Percentiles rank a stretch among this genome's conserved stretches.
Evolutionary conservation across 352 stramenopile species (phyloP).

Genomic region (Phytophthora syringae): DNA sequence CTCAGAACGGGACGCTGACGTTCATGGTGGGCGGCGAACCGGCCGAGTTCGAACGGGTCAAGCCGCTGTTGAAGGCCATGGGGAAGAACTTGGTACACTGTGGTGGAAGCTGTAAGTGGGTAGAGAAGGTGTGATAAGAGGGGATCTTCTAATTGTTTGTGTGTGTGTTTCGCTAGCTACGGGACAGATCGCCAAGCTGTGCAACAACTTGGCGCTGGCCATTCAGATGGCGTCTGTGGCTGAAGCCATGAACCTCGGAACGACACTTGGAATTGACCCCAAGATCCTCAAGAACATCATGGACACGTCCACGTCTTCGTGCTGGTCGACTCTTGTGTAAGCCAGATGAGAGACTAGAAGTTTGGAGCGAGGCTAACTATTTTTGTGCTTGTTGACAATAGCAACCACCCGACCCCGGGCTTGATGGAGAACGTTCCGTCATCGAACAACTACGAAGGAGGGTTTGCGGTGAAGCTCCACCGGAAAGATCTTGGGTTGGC

Average conservation of each 20-base stretch:
- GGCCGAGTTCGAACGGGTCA: constrained; percentile 71
- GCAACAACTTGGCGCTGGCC: constrained; percentile 98
- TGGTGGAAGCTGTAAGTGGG: constrained; percentile 87
- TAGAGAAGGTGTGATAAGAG: not conserved
- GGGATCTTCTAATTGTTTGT: not conserved
- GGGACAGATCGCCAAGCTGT: constrained; percentile 94
- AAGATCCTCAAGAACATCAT: constrained; percentile 95
- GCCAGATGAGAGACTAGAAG: constrained; percentile 22
- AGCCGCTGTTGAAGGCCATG: constrained; percentile 92
- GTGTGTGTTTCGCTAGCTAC: constrained; percentile 47
- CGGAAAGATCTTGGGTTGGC: constrained; percentile 97
- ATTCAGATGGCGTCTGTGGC: constrained; percentile 97
- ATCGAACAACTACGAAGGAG: constrained; percentile 89
- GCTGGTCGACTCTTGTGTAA: constrained; percentile 96
- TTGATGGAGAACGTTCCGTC: constrained; percentile 91
- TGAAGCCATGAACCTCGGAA: constrained; percentile 97
- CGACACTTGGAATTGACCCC: constrained; percentile 95
- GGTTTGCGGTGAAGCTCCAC: constrained; percentile 94
- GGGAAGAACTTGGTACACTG: constrained; percentile 95
- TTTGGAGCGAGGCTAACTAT: not conserved
- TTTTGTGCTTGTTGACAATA: constrained; percentile 12
- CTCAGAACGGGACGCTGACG: constrained; percentile 95
- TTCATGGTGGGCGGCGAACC: constrained; percentile 95
- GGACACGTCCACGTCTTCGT: constrained; percentile 97
- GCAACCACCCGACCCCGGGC: constrained; percentile 95